phyloP scores from a whole-genome alignment of 192 early-diverging fungal species.

The Jimgerdemannia flammicorona region DNA sequence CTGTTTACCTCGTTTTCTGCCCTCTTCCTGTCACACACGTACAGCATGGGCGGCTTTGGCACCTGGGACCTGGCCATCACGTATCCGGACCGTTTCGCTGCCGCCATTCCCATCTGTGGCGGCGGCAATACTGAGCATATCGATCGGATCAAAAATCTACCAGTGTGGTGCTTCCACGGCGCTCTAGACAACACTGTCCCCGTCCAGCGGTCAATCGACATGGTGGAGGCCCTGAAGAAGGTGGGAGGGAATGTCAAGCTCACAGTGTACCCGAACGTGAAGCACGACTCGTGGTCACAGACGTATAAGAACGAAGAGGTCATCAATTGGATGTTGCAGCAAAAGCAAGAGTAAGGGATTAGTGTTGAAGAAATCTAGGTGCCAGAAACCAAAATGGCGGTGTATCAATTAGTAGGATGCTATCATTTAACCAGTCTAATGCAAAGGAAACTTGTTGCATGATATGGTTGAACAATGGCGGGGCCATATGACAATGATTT shows the following conservation, averaged over 20 bases:
- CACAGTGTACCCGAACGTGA: not conserved
- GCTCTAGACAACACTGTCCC: not conserved
- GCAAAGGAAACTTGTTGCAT: too few species aligned
- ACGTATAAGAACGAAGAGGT: not conserved
- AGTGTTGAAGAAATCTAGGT: too few species aligned
- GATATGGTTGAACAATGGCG: too few species aligned
- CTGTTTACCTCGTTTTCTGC: not conserved
- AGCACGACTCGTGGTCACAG: not conserved
- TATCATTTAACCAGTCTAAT: not conserved
- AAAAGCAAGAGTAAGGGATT: not conserved
- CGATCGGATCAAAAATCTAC: constrained; percentile 1
- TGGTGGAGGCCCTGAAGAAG: not conserved
- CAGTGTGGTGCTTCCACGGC: constrained; percentile 4
- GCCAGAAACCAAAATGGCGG: not conserved
- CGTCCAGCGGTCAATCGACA: not conserved
- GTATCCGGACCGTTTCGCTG: constrained; percentile 15
- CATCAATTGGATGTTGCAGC: not conserved
- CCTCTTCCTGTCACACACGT: constrained; percentile 9
- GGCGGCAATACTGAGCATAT: constrained; percentile 16
- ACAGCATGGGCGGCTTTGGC: constrained; percentile 7
- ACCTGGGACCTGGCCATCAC: constrained; percentile 13
- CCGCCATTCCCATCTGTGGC: not conserved
- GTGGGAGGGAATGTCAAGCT: not conserved
- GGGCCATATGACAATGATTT: too few species aligned
- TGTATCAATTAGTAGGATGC: not conserved